Percentiles rank a stretch among this genome's conserved stretches.
phyloP scores from a whole-genome alignment of 768 basidiomycete species.

The Tremella fuciformis region DNA sequence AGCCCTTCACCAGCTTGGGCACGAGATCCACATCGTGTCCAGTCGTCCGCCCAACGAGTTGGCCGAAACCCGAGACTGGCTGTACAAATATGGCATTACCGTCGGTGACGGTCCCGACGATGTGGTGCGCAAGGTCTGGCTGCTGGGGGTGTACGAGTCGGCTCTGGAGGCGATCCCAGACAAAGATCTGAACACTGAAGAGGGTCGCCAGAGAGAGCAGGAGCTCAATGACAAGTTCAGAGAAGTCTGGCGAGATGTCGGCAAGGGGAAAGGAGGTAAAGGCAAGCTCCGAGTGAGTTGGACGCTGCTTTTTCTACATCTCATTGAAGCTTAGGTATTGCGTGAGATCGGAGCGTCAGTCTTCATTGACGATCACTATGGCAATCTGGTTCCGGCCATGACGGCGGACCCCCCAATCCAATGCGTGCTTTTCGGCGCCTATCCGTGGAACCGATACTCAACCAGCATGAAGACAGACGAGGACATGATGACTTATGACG shows the following conservation, averaged over 20 bases:
- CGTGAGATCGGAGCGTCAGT: constrained; percentile 40
- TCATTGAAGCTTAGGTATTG: constrained; percentile 27
- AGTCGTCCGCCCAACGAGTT: constrained; percentile 22
- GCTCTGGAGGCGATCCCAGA: constrained; percentile 11
- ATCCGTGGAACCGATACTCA: constrained; percentile 33
- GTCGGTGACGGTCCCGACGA: constrained; percentile 28
- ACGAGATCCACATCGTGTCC: constrained; percentile 45
- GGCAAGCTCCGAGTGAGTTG: constrained; percentile 37
- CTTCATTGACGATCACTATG: constrained; percentile 43
- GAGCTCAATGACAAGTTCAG: constrained; percentile 27
- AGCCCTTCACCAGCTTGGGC: constrained; percentile 29
- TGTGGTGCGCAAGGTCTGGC: constrained; percentile 26
- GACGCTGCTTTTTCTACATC: neutral
- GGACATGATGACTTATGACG: constrained; percentile 38
- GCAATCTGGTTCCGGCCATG: constrained; percentile 36
- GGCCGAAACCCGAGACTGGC: constrained; percentile 30
- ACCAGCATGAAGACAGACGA: constrained; percentile 32
- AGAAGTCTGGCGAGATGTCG: constrained; percentile 20
- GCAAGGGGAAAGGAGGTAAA: constrained; percentile 27
- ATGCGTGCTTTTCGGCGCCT: constrained; percentile 40
- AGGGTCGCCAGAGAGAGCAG: constrained; percentile 17
- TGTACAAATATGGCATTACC: constrained; percentile 27
- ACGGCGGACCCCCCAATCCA: constrained; percentile 21
- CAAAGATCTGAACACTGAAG: constrained; percentile 12
- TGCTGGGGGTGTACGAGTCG: constrained; percentile 20